These are phyloP conservation scores for Starmerella sp. DNA, from an alignment of 805 yeast species.

Conservation along the genomic window DNA sequence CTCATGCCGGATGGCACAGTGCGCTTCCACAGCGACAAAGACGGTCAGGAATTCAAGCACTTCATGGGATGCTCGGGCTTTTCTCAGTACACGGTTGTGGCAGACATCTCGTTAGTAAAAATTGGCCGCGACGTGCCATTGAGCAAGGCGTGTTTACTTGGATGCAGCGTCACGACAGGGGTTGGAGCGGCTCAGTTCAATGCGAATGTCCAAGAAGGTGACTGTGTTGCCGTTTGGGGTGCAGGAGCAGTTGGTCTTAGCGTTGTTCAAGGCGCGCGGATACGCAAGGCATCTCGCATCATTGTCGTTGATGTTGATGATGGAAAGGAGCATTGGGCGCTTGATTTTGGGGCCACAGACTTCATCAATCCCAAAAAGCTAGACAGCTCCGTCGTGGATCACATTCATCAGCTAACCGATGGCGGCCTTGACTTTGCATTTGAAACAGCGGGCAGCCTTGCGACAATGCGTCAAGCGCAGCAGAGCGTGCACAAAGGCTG, in stretches of 20 bases:
- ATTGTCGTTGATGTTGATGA: constrained; percentile 83
- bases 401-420: constrained; percentile 74
- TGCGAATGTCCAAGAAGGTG: constrained; percentile 83
- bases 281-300: constrained; percentile 64
- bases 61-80: constrained; percentile 98
- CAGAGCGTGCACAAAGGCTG: constrained; percentile 99
- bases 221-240: constrained; percentile 92
- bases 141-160: constrained; percentile 83
- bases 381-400: constrained; percentile 61
- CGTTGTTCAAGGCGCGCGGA: constrained; percentile 87
- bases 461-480: constrained; percentile 90
- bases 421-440: constrained; percentile 96
- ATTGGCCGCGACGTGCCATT: constrained; percentile 73
- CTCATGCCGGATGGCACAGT: constrained; percentile 97
- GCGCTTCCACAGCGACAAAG: constrained; percentile 51
- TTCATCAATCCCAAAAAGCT: constrained; percentile 76
- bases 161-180: constrained; percentile 98
- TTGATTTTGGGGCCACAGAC: constrained; percentile 88
- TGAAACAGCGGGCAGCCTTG: constrained; percentile 94
- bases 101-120: constrained; percentile 92
- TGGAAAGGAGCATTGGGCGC: constrained; percentile 74
- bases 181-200: constrained; percentile 95
- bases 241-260: constrained; percentile 96
- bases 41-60: constrained; percentile 73
- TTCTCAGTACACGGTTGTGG: constrained; percentile 94